Evolutionary conservation across 331 rosid species (phyloP).

Genomic region (Acacia pycnantha): DNA sequence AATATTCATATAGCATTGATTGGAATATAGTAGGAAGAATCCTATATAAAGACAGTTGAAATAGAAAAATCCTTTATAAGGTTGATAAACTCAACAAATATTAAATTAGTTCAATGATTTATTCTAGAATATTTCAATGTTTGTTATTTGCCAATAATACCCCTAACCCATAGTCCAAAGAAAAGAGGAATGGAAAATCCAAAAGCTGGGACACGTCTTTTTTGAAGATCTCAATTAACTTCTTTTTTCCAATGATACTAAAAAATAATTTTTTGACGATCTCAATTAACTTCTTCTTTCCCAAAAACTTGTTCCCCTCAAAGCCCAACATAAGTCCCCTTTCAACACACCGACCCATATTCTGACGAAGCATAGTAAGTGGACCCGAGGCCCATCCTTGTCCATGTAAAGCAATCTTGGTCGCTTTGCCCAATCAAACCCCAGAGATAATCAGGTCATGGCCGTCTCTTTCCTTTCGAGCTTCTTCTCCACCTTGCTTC

Average conservation of each 20-base stretch:
- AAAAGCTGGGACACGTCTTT: too few species aligned
- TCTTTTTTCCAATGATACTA: too few species aligned
- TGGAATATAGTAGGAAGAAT: too few species aligned
- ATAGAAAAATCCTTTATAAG: too few species aligned
- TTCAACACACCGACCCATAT: neutral
- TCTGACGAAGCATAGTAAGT: neutral
- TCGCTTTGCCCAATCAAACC: neutral
- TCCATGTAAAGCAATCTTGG: neutral
- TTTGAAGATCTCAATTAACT: neutral
- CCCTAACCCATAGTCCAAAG: too few species aligned
- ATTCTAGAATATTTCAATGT: too few species aligned
- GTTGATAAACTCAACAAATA: too few species aligned
- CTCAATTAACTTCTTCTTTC: neutral
- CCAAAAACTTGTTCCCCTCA: neutral
- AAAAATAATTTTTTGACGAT: neutral
- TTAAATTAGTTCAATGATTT: too few species aligned
- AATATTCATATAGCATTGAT: neutral
- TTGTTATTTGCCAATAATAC: too few species aligned
- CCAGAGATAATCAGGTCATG: slow-evolving; percentile 22
- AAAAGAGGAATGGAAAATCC: too few species aligned
- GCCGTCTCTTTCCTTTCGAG: slow-evolving; percentile 30
- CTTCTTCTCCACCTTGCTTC: slow-evolving; percentile 32
- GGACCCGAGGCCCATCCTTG: neutral
- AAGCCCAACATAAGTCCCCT: neutral
- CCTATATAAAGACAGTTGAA: too few species aligned